These are phyloP conservation scores for Phialemoniopsis sp. DNA, from an alignment of 2,329 filamentous ascomycete species.

Conservation along the genomic window DNA sequence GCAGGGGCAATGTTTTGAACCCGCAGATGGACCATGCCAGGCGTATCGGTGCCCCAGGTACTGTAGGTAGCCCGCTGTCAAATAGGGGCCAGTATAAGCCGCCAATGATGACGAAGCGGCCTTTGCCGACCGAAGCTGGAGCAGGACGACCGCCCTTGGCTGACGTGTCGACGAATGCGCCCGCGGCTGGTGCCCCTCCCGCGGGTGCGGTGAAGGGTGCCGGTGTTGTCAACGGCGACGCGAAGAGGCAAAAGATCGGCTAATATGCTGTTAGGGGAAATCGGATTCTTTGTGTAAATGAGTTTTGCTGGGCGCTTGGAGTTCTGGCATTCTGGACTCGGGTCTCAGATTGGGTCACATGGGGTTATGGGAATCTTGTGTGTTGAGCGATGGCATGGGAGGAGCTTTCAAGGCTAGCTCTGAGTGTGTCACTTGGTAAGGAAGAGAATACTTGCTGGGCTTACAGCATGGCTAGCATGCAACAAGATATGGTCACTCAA, in stretches of 20 bases:
- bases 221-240: conserved; percentile 26
- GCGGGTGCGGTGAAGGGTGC: conserved; percentile 13
- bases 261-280: not conserved
- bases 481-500: too few relatives aligned
- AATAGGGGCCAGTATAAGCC: conserved; percentile 58
- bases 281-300: too few relatives aligned
- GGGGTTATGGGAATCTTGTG: too few relatives aligned
- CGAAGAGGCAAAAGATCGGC: conserved; percentile 47
- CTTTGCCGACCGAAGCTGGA: conserved; percentile 24
- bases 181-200: conserved; percentile 6
- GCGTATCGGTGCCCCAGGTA: conserved; percentile 55
- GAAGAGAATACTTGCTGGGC: too few relatives aligned
- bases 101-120: conserved; percentile 55
- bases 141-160: conserved; percentile 38
- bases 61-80: conserved; percentile 48
- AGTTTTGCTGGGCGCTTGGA: too few relatives aligned
- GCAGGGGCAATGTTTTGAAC: conserved; percentile 40
- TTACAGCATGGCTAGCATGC: too few relatives aligned
- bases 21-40: conserved; percentile 49
- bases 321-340: too few relatives aligned
- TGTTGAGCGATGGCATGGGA: too few relatives aligned
- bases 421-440: too few relatives aligned
- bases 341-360: too few relatives aligned
- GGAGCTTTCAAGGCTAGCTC: too few relatives aligned
- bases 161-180: conserved; percentile 32